Evolutionary conservation across 2,329 filamentous ascomycete species (phyloP), one percentile per base, ranked within the genome.

Genomic region (Pseudogymnoascus sp.): DNA sequence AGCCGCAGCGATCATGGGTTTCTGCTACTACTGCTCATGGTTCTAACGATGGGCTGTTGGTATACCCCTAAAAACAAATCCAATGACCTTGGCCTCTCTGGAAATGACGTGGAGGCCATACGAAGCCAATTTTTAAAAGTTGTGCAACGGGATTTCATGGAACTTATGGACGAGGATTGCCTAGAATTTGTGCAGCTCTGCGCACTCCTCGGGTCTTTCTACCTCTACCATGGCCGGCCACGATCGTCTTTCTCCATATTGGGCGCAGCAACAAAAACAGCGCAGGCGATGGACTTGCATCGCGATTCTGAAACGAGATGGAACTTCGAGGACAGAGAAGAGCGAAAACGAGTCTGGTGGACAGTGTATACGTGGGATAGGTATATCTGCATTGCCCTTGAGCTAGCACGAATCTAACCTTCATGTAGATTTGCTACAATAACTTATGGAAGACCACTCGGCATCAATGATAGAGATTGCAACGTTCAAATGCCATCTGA

Each of bases 381-480:
- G 65, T 63, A 57, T 62, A n/a, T 31, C 57, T 23, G 37, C 60
- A 51, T 64, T 45, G 42, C 5, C 18, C 42, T 21, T 14, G 11
- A 23, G 42, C 18, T 45, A 45, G 18, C 18, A 23, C 42, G n/a
- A 11, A 23, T 21, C 42, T 45, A 21, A 45, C 42, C 18, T 45
- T 45, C 18, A 23, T 45, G 23, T 45, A 65, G 75, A 67, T 78
- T 76, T 40, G 74, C 74, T 5, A 76, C 75, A 5, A 75, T 45
- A 45, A 45, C 74, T 0, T 78, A 78, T 63, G 76, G 76, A 5
- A 66, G 74, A 4, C 77, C 76, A 5, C 67, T 78, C 26, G 73
- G 76, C 2, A 77, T 78, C 37, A 75, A 77, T 40, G 76, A 78
- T 64, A 74, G 75, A 61, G 76, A 77, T 42, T 78, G 75, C 64